These are phyloP conservation scores for Cryphonectria japonica DNA, from an alignment of 2,329 filamentous ascomycete genomes.

Conservation along the genomic window DNA sequence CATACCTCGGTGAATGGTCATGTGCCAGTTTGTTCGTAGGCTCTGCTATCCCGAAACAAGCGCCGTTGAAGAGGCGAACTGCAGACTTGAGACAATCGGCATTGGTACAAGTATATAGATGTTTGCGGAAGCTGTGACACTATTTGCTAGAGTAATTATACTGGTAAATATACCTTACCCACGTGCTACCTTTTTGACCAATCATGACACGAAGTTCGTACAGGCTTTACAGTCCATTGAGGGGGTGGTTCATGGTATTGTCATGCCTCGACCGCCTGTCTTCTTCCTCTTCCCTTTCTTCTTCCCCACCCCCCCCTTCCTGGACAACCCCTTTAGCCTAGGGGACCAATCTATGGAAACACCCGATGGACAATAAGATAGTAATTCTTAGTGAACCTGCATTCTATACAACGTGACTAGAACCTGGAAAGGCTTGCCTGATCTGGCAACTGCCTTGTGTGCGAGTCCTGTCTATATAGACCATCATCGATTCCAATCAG, in stretches of 20 bases:
- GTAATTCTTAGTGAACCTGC: not conserved
- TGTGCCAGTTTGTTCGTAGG: not conserved
- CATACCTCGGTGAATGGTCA: not conserved
- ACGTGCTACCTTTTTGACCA: not conserved
- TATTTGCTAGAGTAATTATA: not conserved
- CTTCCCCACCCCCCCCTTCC: too few species aligned
- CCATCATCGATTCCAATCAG: too few species aligned
- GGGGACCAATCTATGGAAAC: not conserved
- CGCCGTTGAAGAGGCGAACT: not conserved
- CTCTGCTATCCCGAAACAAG: not conserved
- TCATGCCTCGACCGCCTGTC: not conserved
- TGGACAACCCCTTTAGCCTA: not conserved
- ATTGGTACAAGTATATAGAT: not conserved
- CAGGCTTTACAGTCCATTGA: too few species aligned
- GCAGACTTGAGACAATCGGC: not conserved
- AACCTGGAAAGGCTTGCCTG: not conserved
- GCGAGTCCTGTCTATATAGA: too few species aligned
- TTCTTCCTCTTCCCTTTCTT: too few species aligned
- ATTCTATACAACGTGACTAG: not conserved
- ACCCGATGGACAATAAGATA: not conserved
- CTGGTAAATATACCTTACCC: not conserved
- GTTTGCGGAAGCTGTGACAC: not conserved
- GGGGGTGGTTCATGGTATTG: not conserved
- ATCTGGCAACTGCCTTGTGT: not conserved
- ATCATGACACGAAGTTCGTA: not conserved